A percentile compares a stretch with the other conserved stretches of the same genome.
These are phyloP conservation scores for Musa schizocarpa DNA, from an alignment of 176 grass and related monocot species.

Conservation along the genomic window DNA sequence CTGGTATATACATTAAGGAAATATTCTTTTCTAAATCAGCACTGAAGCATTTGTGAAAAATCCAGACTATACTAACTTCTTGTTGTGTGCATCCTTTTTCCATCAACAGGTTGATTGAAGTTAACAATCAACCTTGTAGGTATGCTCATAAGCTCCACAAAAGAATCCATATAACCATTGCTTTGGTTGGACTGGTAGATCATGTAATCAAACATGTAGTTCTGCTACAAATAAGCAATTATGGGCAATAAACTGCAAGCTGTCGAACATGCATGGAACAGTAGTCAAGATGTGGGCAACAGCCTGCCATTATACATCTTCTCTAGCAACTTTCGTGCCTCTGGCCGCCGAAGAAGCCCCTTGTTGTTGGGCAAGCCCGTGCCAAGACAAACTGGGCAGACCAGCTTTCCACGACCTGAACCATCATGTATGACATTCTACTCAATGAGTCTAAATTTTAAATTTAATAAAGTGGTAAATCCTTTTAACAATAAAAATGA, in stretches of 20 bases:
- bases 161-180: background rate
- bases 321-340: constrained; percentile 58
- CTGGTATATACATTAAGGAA: no score
- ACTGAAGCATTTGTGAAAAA: no score
- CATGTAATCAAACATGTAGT: background rate
- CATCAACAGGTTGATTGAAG: background rate
- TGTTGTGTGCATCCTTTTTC: background rate
- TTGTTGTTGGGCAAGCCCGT: constrained; percentile 93
- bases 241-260: background rate
- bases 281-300: constrained; percentile 45
- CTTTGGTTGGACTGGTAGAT: background rate
- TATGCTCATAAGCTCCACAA: background rate
- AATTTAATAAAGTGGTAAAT: background rate
- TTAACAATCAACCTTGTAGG: background rate
- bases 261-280: background rate
- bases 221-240: background rate
- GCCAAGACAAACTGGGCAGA: constrained; percentile 81
- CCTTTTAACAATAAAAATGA: background rate
- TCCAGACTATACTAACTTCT: no score
- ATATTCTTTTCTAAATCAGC: no score
- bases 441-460: background rate
- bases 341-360: constrained; percentile 77
- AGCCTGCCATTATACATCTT: constrained; percentile 96
- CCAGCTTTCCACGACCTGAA: constrained; percentile 80
- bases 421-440: background rate